These are phyloP conservation scores for Kuraishia hungarica DNA, from an alignment of 805 yeast species.

Conservation along the genomic window DNA sequence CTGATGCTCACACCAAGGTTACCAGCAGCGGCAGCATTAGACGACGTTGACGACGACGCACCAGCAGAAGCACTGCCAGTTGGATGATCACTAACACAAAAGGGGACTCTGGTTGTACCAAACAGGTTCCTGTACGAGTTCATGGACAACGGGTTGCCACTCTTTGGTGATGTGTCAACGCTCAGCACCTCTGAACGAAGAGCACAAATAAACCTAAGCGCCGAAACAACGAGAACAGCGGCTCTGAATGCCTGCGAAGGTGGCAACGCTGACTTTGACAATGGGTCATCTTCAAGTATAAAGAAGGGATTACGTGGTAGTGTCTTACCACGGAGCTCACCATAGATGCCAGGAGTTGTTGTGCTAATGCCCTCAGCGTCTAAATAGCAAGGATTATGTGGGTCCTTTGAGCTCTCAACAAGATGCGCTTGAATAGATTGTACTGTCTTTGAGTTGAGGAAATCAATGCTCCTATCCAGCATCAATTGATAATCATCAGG, in stretches of 20 bases:
- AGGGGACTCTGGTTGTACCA: conserved; percentile 58
- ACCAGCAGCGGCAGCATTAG: background rate
- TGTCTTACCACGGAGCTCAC: conserved; percentile 56
- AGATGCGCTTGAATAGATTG: conserved; percentile 46
- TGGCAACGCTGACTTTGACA: conserved; percentile 38
- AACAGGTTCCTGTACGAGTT: conserved; percentile 56
- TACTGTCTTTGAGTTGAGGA: conserved; percentile 33
- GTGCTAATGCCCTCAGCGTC: conserved; percentile 37
- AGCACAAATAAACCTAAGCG: conserved; percentile 57
- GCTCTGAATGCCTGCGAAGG: conserved; percentile 65
- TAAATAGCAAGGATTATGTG: conserved; percentile 39
- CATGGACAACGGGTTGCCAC: conserved; percentile 53
- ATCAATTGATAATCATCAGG: conserved; percentile 41
- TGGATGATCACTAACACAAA: conserved; percentile 18
- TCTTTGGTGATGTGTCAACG: conserved; percentile 49
- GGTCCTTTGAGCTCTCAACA: conserved; percentile 27
- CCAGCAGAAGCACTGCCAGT: background rate
- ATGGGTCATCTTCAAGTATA: conserved; percentile 68
- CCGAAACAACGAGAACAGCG: conserved; percentile 55
- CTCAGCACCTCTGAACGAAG: conserved; percentile 43
- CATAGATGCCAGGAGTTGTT: conserved; percentile 51
- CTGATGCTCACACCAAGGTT: conserved; percentile 30
- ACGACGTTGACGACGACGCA: background rate
- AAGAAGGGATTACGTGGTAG: conserved; percentile 75
- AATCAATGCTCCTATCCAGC: conserved; percentile 32